Conservation (phyloP, 129 eudicot species). For the Artemisia tridentata region DNA sequence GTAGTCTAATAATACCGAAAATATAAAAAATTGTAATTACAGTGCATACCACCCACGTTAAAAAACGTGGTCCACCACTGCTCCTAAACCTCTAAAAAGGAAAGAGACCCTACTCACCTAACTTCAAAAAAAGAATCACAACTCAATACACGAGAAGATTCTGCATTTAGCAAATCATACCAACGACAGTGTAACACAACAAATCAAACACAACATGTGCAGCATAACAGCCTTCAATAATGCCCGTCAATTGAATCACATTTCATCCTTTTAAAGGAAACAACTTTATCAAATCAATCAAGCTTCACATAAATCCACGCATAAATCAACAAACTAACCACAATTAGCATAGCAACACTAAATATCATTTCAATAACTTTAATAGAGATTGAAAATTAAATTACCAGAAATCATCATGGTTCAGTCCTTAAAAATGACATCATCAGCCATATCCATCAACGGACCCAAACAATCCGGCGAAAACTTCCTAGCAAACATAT, state of each 20-base stretch:
- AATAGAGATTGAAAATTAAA: not conserved
- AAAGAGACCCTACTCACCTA: not conserved
- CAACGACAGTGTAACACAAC: not conserved
- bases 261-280: not conserved
- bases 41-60: conserved; percentile 14
- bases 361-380: not conserved
- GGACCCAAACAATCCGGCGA: conserved; percentile 70
- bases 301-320: conserved; percentile 13
- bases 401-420: conserved; percentile 24
- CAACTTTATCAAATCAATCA: conserved; percentile 16
- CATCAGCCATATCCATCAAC: conserved; percentile 63
- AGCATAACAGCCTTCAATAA: not conserved
- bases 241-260: conserved; percentile 15
- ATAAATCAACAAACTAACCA: conserved; percentile 16
- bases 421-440: conserved; percentile 69
- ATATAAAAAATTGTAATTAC: not conserved
- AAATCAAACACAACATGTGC: conserved; percentile 8
- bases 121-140: not conserved
- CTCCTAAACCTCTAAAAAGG: conserved; percentile 1
- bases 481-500: conserved; percentile 87
- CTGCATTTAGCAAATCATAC: not conserved
- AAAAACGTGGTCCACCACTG: not conserved
- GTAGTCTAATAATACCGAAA: not conserved
- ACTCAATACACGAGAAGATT: not conserved
- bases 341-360: conserved; percentile 12